Evolutionary conservation across 345 rosid genomes (phyloP), one percentile per base, ranked within the genome.

Genomic region (Melaleuca quinquenervia): DNA sequence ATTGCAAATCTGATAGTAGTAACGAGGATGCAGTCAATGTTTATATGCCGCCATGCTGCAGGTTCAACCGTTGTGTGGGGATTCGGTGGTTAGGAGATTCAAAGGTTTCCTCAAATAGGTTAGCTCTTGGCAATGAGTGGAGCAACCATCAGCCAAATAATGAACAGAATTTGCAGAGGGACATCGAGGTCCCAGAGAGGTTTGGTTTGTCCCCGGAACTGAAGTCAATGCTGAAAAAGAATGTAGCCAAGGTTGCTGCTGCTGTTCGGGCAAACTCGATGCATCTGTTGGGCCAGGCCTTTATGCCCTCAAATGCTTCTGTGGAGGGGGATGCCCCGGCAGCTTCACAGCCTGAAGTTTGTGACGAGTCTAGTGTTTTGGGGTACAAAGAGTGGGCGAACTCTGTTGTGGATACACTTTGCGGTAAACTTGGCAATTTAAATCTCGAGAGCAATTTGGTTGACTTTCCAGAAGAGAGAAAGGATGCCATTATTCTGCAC

Each of bases 51-150:
- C 97, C 0, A 93, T 91, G 0, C 87, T 93, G 97, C 86, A 92
- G 95, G 89, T 96, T 94, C 89, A 98, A 94, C 92, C 95, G 96
- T 84, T 96, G 98, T 44, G 91, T 97, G 99, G 99, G 98, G 56
- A 94, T 95, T 85, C 24, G 13, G 58, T 51, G 53, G 84, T 82
- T 82, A 53, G 22, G 20, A 82, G 18, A 82, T 32, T 51, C 53
- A 50, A 49, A 44, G 51, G 58, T 32, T 70, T 36, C 45, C 45
- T 20, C 20, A 20, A 24, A 82, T 82, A 36, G 56, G 84, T 53
- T 22, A 16, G 84, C 56, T 8, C 14, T 48, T 8, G 36, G 44
- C 44, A 51, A 82, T 32, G 84, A 82, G 78, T 8, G 48, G 58
- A 82, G 14, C 29, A 36, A 24, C 58, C 45, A 32, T 32, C 24